Evolutionary conservation across 1,284 basidiomycete species (phyloP).

Genomic region (Apiotrichum sp.): DNA sequence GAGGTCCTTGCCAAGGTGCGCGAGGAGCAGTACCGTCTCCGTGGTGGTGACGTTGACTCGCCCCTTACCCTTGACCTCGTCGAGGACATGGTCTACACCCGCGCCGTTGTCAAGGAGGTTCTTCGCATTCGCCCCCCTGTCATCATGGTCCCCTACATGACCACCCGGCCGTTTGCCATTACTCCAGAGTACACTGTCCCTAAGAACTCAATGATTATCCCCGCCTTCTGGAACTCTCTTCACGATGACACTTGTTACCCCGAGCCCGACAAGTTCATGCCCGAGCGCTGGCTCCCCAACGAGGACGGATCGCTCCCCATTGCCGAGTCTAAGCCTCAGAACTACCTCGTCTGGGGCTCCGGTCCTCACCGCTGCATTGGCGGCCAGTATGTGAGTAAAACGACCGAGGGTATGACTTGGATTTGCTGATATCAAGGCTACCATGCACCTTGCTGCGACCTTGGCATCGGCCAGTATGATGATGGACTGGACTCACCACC

Average conservation of each 20-base stretch:
- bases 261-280: conserved; percentile 72
- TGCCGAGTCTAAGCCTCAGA: conserved; percentile 82
- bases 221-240: conserved; percentile 89
- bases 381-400: conserved; percentile 1
- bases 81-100: conserved; percentile 88
- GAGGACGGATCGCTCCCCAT: conserved; percentile 52
- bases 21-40: conserved; percentile 81
- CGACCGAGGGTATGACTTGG: conserved; percentile 49
- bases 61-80: conserved; percentile 84
- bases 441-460: conserved; percentile 82
- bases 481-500: conserved; percentile 83
- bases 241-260: conserved; percentile 87
- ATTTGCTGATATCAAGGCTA: conserved; percentile 88
- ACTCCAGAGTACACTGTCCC: conserved; percentile 85
- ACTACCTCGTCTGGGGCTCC: conserved; percentile 62
- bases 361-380: conserved; percentile 8
- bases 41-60: conserved; percentile 69
- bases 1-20: conserved; percentile 82
- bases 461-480: conserved; percentile 75
- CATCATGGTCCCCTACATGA: conserved; percentile 92
- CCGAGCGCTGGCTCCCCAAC: conserved; percentile 90
- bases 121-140: conserved; percentile 86
- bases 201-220: conserved; percentile 87
- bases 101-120: conserved; percentile 87
- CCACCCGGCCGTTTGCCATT: conserved; percentile 86